These are phyloP conservation scores for Fusarium nygamai DNA, from an alignment of 2,329 filamentous ascomycete genomes.

Conservation along the genomic window DNA sequence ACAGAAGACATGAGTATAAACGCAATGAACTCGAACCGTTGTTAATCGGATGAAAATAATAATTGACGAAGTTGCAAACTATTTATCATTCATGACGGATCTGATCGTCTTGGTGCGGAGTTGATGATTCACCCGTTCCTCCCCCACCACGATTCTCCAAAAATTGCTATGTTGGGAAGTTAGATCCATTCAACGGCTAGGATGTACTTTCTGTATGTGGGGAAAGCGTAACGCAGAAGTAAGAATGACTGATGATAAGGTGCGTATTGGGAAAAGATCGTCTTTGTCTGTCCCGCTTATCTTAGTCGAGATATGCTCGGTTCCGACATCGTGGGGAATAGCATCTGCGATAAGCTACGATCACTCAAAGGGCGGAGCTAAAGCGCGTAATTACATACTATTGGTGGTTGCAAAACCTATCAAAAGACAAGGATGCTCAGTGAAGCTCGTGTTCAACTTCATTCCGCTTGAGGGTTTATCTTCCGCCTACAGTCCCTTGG, in stretches of 20 bases:
- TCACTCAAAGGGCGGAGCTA: background rate
- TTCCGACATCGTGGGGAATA: background rate
- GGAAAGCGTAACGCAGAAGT: background rate
- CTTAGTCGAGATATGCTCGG: background rate
- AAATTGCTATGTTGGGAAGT: slow-evolving; percentile 13
- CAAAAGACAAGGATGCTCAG: background rate
- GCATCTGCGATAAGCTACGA: background rate
- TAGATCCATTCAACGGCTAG: background rate
- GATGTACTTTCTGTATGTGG: background rate
- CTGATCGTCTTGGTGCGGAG: background rate
- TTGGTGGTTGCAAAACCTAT: background rate
- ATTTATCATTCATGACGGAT: slow-evolving; percentile 4
- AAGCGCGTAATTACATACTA: background rate
- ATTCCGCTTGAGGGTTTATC: background rate
- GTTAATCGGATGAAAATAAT: no score
- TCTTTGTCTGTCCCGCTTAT: slow-evolving; percentile 24
- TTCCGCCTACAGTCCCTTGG: background rate
- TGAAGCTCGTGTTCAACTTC: background rate
- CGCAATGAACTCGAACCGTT: no score
- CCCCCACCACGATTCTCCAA: slow-evolving; percentile 18
- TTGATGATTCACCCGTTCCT: background rate
- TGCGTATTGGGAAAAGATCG: slow-evolving; percentile 30
- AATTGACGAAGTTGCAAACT: background rate
- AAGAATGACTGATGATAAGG: background rate
- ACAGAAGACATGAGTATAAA: background rate